These are phyloP conservation scores for Clarireedia paspali DNA, from an alignment of 2,329 filamentous ascomycete genomes.

Conservation along the genomic window DNA sequence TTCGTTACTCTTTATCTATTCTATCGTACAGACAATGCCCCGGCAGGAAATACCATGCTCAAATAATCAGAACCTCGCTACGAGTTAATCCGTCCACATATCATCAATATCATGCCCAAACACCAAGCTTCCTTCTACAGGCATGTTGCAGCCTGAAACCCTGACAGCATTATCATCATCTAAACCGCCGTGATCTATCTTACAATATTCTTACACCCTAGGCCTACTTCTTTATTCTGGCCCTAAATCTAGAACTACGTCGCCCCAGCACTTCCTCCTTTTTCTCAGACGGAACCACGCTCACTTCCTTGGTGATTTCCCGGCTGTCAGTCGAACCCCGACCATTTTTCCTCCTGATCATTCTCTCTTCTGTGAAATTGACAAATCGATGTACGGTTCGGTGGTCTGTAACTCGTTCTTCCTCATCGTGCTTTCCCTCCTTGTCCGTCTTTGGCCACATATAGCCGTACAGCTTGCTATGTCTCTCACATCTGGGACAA, in stretches of 20 bases:
- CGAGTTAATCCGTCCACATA: not conserved
- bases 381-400: constrained; percentile 82
- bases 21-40: not conserved
- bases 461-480: constrained; percentile 92
- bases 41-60: not conserved
- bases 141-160: not conserved
- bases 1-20: too few species aligned
- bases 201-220: constrained; percentile 7
- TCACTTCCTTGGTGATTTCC: constrained; percentile 17
- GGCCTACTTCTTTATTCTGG: not conserved
- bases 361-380: constrained; percentile 55
- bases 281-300: constrained; percentile 4
- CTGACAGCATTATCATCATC: not conserved
- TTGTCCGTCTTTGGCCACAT: constrained; percentile 93
- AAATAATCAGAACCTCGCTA: not conserved
- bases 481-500: constrained; percentile 88
- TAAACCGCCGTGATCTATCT: not conserved
- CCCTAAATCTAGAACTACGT: not conserved
- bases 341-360: constrained; percentile 17
- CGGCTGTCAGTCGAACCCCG: constrained; percentile 18
- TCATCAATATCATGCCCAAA: not conserved
- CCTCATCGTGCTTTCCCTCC: constrained; percentile 64
- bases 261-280: not conserved
- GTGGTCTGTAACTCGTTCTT: constrained; percentile 66
- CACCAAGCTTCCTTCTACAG: not conserved